phyloP scores from a whole-genome alignment of 169 alveolate genomes.

The Plasmodium relictum region DNA sequence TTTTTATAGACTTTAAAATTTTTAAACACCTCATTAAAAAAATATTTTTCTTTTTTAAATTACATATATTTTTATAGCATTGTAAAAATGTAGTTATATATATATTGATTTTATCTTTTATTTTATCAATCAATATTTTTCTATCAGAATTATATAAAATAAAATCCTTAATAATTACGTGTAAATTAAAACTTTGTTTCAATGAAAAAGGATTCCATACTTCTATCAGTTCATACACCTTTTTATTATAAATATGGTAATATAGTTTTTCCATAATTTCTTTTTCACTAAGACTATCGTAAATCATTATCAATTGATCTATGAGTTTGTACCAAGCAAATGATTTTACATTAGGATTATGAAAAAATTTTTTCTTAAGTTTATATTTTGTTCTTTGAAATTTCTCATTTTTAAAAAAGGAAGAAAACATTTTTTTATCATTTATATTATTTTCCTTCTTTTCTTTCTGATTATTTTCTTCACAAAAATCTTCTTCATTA shows the following conservation, averaged over 20 bases:
- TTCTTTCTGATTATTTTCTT: neutral
- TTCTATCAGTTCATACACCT: conserved; percentile 54
- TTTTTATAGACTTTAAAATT: conserved; percentile 35
- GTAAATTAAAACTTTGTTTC: conserved; percentile 65
- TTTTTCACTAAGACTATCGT: conserved; percentile 31
- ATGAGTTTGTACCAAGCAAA: conserved; percentile 73
- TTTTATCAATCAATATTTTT: conserved; percentile 1
- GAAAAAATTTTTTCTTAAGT: conserved; percentile 19
- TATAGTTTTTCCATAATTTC: conserved; percentile 33
- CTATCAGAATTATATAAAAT: conserved; percentile 24
- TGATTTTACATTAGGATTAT: conserved; percentile 52
- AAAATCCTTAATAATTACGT: conserved; percentile 41
- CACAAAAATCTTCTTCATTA: neutral
- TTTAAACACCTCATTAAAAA: conserved; percentile 76
- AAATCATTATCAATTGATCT: conserved; percentile 40
- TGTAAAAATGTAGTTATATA: conserved; percentile 45
- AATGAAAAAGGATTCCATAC: conserved; percentile 64
- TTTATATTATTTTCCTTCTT: neutral
- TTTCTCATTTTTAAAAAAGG: conserved; percentile 6
- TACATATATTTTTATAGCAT: conserved; percentile 41
- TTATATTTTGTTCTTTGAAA: conserved; percentile 48
- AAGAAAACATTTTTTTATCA: neutral
- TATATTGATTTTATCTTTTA: conserved; percentile 20
- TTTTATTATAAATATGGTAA: conserved; percentile 29
- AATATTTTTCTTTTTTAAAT: conserved; percentile 43